A percentile compares a stretch with the other conserved stretches of the same genome.
Conservation (phyloP, 768 basidiomycete species). For the Multifurca ochricompacta region DNA sequence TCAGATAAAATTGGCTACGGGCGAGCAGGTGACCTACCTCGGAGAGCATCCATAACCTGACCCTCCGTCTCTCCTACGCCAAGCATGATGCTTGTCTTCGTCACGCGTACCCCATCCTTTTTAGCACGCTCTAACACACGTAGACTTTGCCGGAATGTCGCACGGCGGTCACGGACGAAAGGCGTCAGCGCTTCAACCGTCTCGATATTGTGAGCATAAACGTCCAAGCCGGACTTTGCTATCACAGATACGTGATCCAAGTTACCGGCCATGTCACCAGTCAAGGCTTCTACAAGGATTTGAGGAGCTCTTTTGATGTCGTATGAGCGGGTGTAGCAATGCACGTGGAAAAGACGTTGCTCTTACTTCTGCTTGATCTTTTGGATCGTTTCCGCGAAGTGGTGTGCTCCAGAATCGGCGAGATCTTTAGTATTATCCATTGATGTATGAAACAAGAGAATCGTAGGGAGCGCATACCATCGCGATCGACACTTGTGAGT, state of each 20-base stretch:
- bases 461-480: conserved; percentile 67
- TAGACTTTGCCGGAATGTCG: conserved; percentile 81
- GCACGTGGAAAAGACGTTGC: neutral
- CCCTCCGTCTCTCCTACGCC: conserved; percentile 88
- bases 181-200: conserved; percentile 93
- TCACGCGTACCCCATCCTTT: conserved; percentile 73
- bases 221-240: conserved; percentile 90
- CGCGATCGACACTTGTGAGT: conserved; percentile 91
- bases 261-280: conserved; percentile 86
- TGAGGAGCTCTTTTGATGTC: conserved; percentile 65
- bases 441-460: neutral
- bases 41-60: conserved; percentile 74
- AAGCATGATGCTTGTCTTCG: conserved; percentile 98
- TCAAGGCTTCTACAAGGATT: conserved; percentile 93
- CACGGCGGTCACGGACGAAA: conserved; percentile 89
- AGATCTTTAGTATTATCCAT: conserved; percentile 52
- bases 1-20: neutral
- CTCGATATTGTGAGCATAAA: conserved; percentile 97
- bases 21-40: conserved; percentile 44
- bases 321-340: neutral
- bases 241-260: conserved; percentile 70
- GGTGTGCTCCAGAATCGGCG: conserved; percentile 81
- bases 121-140: conserved; percentile 79
- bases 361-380: conserved; percentile 92
- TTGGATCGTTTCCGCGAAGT: conserved; percentile 91